These are phyloP conservation scores for Hypomontagnella submonticulosa DNA, from an alignment of 495 filamentous ascomycete species.

Conservation along the genomic window DNA sequence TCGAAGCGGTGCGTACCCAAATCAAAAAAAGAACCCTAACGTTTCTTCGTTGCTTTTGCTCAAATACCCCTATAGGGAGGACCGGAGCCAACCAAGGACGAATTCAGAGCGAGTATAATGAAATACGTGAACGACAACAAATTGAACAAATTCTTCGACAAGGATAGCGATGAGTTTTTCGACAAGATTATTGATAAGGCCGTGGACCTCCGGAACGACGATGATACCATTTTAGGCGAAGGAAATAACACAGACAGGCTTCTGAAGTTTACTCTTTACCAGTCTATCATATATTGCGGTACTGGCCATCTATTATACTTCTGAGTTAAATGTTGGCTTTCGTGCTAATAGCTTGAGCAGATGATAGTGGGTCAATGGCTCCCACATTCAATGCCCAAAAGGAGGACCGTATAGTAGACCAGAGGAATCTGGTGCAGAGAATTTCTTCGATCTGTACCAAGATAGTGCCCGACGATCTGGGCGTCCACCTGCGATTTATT, in stretches of 20 bases:
- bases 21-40: background rate
- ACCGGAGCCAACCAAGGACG: slow-evolving; percentile 21
- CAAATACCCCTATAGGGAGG: slow-evolving; percentile 10
- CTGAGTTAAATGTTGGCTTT: background rate
- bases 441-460: slow-evolving; percentile 33
- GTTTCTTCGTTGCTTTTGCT: background rate
- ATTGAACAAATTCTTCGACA: slow-evolving; percentile 29
- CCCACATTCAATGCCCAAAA: slow-evolving; percentile 4
- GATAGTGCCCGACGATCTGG: slow-evolving; percentile 36
- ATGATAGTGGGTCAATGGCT: slow-evolving; percentile 39
- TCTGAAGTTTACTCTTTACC: slow-evolving; percentile 34
- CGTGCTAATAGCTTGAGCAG: slow-evolving; percentile 13
- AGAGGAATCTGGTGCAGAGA: slow-evolving; percentile 27
- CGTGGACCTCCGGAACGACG: slow-evolving; percentile 27
- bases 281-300: slow-evolving; percentile 41
- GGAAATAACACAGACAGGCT: slow-evolving; percentile 27
- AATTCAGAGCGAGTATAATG: slow-evolving; percentile 32
- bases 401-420: slow-evolving; percentile 33
- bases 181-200: slow-evolving; percentile 31
- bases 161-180: slow-evolving; percentile 16
- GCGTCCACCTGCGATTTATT: slow-evolving; percentile 37
- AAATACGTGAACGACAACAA: slow-evolving; percentile 26
- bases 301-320: background rate
- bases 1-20: slow-evolving; percentile 7
- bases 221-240: slow-evolving; percentile 13